phyloP scores from a whole-genome alignment of 2,329 filamentous ascomycete species.

The Fusarium tjaetaba region DNA sequence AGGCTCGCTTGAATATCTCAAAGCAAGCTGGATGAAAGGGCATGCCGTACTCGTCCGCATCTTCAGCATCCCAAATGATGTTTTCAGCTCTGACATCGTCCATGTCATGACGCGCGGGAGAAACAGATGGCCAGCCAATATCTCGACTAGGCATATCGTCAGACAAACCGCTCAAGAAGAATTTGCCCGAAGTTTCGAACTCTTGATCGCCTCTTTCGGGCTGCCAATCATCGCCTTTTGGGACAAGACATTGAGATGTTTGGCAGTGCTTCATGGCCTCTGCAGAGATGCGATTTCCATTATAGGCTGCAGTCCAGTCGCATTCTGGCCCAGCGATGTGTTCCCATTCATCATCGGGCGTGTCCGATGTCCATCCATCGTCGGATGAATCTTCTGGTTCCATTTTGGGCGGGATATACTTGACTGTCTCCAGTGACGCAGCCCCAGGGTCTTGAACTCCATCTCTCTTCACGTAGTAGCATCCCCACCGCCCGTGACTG shows the following conservation, averaged over 20 bases:
- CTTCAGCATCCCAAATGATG: neutral
- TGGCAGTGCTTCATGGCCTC: constrained; percentile 43
- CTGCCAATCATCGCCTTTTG: constrained; percentile 30
- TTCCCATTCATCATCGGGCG: constrained; percentile 15
- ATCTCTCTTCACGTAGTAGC: constrained; percentile 1
- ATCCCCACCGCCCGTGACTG: neutral
- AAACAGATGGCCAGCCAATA: neutral
- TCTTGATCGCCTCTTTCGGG: constrained; percentile 27
- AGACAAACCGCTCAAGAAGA: constrained; percentile 34
- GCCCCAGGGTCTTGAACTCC: neutral
- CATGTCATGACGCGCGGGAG: constrained; percentile 21
- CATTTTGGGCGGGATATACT: neutral
- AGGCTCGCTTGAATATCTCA: constrained; percentile 44
- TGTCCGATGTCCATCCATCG: neutral
- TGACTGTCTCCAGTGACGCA: neutral
- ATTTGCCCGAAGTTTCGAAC: constrained; percentile 24
- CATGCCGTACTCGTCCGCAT: constrained; percentile 8
- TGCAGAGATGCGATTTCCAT: constrained; percentile 35
- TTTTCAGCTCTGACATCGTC: neutral
- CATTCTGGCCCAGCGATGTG: constrained; percentile 41
- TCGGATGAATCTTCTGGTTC: neutral
- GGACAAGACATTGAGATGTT: constrained; percentile 41
- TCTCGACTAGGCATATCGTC: constrained; percentile 28
- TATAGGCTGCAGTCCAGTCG: constrained; percentile 15
- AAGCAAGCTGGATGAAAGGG: constrained; percentile 46